phyloP scores from a whole-genome alignment of 495 filamentous ascomycete genomes.

The Lasiosphaeria ovina region DNA sequence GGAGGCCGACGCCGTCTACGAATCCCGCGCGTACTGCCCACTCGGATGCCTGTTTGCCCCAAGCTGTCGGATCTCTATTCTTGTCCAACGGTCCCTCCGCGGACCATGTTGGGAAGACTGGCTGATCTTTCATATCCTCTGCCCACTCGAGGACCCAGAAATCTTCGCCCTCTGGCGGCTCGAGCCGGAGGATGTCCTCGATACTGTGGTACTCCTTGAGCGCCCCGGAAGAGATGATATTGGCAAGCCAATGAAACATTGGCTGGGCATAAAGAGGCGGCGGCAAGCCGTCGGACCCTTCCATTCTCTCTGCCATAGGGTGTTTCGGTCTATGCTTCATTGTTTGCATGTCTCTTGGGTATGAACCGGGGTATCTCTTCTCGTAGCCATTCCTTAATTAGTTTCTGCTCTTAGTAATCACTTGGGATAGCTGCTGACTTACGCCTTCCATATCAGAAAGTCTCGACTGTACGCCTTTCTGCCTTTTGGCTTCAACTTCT shows the following conservation, averaged over 20 bases:
- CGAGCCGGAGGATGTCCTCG: background rate
- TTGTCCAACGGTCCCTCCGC: background rate
- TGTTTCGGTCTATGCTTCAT: slow-evolving; percentile 7
- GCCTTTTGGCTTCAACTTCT: too few relatives aligned
- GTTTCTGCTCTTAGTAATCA: too few relatives aligned
- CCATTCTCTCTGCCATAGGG: background rate
- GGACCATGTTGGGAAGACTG: slow-evolving; percentile 2
- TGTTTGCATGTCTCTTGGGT: too few relatives aligned
- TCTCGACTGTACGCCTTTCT: too few relatives aligned
- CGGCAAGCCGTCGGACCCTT: background rate
- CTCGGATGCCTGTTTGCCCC: background rate
- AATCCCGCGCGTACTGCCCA: slow-evolving; percentile 3
- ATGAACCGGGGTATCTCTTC: too few relatives aligned
- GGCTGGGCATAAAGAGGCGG: slow-evolving; percentile 1
- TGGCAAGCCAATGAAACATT: background rate
- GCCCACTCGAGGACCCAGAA: slow-evolving; percentile 1
- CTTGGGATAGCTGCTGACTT: too few relatives aligned
- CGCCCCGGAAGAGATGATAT: slow-evolving; percentile 5
- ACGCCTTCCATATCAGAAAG: too few relatives aligned
- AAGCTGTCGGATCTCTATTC: background rate
- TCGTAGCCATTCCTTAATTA: too few relatives aligned
- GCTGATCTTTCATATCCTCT: background rate
- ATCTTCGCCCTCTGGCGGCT: background rate
- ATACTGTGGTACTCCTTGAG: background rate
- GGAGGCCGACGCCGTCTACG: background rate